Conservation (phyloP, 2,329 filamentous ascomycete genomes). For the Camillea tinctor region DNA sequence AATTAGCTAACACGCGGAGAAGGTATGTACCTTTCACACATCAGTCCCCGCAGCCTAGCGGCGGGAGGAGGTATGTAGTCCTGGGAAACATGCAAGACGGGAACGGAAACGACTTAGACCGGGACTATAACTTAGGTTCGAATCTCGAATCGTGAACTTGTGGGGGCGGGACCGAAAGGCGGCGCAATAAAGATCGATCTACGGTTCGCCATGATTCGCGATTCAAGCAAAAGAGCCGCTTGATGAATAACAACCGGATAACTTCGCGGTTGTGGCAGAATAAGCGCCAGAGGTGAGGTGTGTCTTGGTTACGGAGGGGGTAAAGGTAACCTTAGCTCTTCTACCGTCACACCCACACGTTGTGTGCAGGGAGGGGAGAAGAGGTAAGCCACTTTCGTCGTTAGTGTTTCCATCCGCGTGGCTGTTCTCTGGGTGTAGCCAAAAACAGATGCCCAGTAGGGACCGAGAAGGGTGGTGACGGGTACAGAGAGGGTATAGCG, state of each 20-base stretch:
- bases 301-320: slow-evolving; percentile 8
- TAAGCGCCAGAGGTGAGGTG: slow-evolving; percentile 6
- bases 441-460: slow-evolving; percentile 1
- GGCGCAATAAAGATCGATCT: neutral
- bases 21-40: neutral
- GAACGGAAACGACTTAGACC: neutral
- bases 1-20: neutral
- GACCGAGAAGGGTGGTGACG: slow-evolving; percentile 6
- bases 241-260: neutral
- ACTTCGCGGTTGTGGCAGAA: slow-evolving; percentile 20
- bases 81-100: neutral
- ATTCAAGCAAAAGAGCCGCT: neutral
- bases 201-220: neutral
- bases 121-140: neutral
- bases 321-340: neutral
- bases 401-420: slow-evolving; percentile 12
- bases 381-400: slow-evolving; percentile 10
- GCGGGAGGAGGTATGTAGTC: neutral
- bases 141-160: neutral
- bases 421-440: slow-evolving; percentile 9
- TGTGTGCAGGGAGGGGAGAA: slow-evolving; percentile 3
- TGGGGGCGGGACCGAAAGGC: neutral
- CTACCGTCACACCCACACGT: slow-evolving; percentile 12
- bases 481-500: slow-evolving; percentile 8
- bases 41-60: neutral